These are phyloP conservation scores for Bacterosira constricta DNA, from an alignment of 108 stramenopile species.

Conservation along the genomic window DNA sequence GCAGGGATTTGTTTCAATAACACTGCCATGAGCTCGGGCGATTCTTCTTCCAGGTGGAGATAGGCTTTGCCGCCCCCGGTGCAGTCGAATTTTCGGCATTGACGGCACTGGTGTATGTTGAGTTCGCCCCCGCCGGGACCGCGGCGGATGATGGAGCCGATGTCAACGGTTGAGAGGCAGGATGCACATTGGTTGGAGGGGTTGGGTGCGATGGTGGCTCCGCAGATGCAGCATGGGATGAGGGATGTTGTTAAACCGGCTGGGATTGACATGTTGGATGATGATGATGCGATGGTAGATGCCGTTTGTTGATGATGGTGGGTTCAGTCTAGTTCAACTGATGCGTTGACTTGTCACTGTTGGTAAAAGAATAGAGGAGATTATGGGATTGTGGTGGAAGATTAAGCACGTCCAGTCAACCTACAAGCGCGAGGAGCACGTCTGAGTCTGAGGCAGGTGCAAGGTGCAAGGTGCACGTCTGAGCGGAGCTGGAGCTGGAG, in stretches of 20 bases:
- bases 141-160: slow-evolving; percentile 51
- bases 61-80: slow-evolving; percentile 47
- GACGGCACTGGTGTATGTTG: slow-evolving; percentile 82
- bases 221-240: slow-evolving; percentile 66
- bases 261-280: slow-evolving; percentile 16
- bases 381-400: too few species aligned
- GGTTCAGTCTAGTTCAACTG: too few species aligned
- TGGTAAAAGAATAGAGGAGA: too few species aligned
- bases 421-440: too few species aligned
- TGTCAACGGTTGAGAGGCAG: slow-evolving; percentile 60
- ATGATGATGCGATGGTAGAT: too few species aligned
- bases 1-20: slow-evolving; percentile 94
- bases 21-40: slow-evolving; percentile 90
- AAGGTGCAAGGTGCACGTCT: too few species aligned
- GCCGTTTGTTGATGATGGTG: too few species aligned
- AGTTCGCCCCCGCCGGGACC: slow-evolving; percentile 62
- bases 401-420: too few species aligned
- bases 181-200: slow-evolving; percentile 82
- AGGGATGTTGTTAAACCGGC: slow-evolving; percentile 35
- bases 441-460: too few species aligned
- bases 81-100: slow-evolving; percentile 82
- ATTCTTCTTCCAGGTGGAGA: slow-evolving; percentile 77
- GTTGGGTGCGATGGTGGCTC: slow-evolving; percentile 80
- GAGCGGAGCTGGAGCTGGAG: too few species aligned
- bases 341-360: too few species aligned